phyloP scores from a whole-genome alignment of 2,329 filamentous ascomycete genomes.

The Penicillium sp. region DNA sequence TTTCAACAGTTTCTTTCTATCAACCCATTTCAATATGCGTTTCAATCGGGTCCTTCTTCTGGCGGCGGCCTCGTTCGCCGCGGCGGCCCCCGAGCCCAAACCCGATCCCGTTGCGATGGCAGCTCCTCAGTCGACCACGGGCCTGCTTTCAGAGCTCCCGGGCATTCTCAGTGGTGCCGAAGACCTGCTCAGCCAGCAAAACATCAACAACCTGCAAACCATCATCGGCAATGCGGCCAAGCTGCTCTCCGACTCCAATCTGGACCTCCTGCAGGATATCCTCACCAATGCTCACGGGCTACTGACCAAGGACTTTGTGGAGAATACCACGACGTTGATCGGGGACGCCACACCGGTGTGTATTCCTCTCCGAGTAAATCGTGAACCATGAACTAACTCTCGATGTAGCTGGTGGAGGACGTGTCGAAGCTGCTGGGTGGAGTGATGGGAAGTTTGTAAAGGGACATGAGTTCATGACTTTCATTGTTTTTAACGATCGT shows the following conservation, averaged over 20 bases:
- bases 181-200: slow-evolving; percentile 15
- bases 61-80: slow-evolving; percentile 18
- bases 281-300: slow-evolving; percentile 26
- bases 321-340: slow-evolving; percentile 31
- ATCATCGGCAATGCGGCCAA: slow-evolving; percentile 23
- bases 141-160: slow-evolving; percentile 28
- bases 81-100: slow-evolving; percentile 20
- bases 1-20: neutral
- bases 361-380: neutral
- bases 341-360: slow-evolving; percentile 36
- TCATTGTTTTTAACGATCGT: slow-evolving; percentile 6
- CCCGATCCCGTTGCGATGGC: slow-evolving; percentile 25
- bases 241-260: slow-evolving; percentile 23
- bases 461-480: slow-evolving; percentile 2
- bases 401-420: slow-evolving; percentile 27
- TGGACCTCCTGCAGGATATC: slow-evolving; percentile 26
- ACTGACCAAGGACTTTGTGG: slow-evolving; percentile 28
- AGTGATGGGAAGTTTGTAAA: slow-evolving; percentile 23
- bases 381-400: neutral
- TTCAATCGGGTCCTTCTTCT: slow-evolving; percentile 23
- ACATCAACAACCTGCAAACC: slow-evolving; percentile 20
- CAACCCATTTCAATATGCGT: slow-evolving; percentile 16
- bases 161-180: slow-evolving; percentile 22
- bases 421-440: slow-evolving; percentile 30
- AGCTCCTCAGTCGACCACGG: slow-evolving; percentile 18